These are phyloP conservation scores for Simplicillium sp. DNA, from an alignment of 2,329 filamentous ascomycete species.

Conservation along the genomic window DNA sequence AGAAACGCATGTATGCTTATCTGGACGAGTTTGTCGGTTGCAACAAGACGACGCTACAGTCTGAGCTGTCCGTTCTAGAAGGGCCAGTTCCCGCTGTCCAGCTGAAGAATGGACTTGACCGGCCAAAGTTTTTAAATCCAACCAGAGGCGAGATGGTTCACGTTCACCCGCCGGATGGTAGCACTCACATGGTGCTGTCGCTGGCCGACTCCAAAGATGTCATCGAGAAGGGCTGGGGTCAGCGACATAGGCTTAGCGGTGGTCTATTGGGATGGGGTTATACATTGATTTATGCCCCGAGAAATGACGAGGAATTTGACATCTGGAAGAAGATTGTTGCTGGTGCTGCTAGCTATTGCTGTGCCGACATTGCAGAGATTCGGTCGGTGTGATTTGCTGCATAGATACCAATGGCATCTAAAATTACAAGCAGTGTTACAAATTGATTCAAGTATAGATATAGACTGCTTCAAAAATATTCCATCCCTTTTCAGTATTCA, in stretches of 20 bases:
- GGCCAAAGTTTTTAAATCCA: slow-evolving; percentile 5
- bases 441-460: too few relatives aligned
- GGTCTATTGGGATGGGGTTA: slow-evolving; percentile 21
- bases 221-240: slow-evolving; percentile 27
- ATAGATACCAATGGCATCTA: too few relatives aligned
- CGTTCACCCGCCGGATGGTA: slow-evolving; percentile 25
- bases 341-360: background rate
- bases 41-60: background rate
- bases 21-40: slow-evolving; percentile 3
- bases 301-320: slow-evolving; percentile 23
- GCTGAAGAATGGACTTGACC: background rate
- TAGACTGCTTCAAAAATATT: too few relatives aligned
- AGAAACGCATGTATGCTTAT: slow-evolving; percentile 15
- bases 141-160: slow-evolving; percentile 23
- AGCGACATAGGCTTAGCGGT: slow-evolving; percentile 22
- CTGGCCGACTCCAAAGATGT: slow-evolving; percentile 24
- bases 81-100: slow-evolving; percentile 5
- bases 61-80: slow-evolving; percentile 2
- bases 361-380: too few relatives aligned
- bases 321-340: slow-evolving; percentile 15
- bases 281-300: slow-evolving; percentile 29
- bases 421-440: too few relatives aligned
- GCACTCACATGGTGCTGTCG: slow-evolving; percentile 26
- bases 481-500: too few relatives aligned
- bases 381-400: too few relatives aligned